Evolutionary conservation across 352 stramenopile genomes (phyloP).

Genomic region (Globisporangium irregulare): DNA sequence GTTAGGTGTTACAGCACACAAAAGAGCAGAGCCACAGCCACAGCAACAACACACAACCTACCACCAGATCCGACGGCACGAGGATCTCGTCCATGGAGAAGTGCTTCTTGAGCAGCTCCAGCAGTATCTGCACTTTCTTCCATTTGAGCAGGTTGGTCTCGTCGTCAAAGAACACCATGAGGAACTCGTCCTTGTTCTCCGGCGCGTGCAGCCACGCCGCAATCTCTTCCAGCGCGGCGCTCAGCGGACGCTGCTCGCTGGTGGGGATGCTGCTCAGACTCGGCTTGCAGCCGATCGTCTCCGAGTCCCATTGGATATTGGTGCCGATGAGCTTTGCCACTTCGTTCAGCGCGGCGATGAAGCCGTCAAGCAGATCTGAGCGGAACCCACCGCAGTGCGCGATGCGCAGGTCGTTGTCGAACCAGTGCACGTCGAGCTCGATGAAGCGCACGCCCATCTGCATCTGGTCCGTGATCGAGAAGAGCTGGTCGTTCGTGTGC

Average conservation of each 20-base stretch:
- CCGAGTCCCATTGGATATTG: constrained; percentile 64
- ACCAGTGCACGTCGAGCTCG: constrained; percentile 71
- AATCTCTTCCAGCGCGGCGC: constrained; percentile 46
- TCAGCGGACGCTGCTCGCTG: constrained; percentile 47
- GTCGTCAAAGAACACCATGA: constrained; percentile 86
- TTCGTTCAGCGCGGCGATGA: constrained; percentile 67
- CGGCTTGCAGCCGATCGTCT: constrained; percentile 68
- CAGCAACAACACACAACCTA: constrained; percentile 16
- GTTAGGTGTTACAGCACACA: background rate
- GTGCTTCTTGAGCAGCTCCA: constrained; percentile 63
- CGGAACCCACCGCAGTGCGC: constrained; percentile 66
- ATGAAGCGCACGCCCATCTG: constrained; percentile 63
- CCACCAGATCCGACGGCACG: constrained; percentile 52
- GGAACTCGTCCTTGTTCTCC: constrained; percentile 60
- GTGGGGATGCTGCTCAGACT: constrained; percentile 66
- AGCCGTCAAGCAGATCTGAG: constrained; percentile 49
- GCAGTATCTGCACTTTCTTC: constrained; percentile 71
- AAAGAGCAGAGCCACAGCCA: background rate
- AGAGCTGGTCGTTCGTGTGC: constrained; percentile 69
- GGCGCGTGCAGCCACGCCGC: constrained; percentile 53
- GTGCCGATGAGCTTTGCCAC: constrained; percentile 52
- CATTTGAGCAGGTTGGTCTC: constrained; percentile 68
- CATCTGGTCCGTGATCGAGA: constrained; percentile 65
- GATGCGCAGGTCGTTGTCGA: constrained; percentile 61
- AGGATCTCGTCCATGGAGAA: constrained; percentile 67